These are phyloP conservation scores for Pichia sp. DNA, from an alignment of 1,139 yeast genomes.

Conservation along the genomic window DNA sequence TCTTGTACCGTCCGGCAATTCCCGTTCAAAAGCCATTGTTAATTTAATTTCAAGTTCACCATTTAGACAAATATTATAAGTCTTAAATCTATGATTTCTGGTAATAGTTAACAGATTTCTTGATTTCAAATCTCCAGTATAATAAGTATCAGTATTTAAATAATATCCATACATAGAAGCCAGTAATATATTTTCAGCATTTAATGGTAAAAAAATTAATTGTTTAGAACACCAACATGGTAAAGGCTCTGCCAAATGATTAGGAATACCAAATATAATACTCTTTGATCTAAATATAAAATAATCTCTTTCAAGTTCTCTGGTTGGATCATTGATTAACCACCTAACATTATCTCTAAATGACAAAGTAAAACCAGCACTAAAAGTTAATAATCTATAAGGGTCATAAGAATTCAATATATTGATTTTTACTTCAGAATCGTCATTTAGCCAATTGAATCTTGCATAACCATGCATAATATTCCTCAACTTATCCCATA, in stretches of 20 bases:
- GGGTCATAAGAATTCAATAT: constrained; percentile 76
- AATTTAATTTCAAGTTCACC: constrained; percentile 57
- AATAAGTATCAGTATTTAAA: constrained; percentile 17
- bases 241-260: constrained; percentile 53
- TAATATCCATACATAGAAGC: constrained; percentile 22
- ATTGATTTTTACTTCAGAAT: constrained; percentile 51
- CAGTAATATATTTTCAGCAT: constrained; percentile 12
- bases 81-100: constrained; percentile 34
- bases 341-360: constrained; percentile 67
- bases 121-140: constrained; percentile 3
- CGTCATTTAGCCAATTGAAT: constrained; percentile 40
- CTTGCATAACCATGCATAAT: constrained; percentile 50
- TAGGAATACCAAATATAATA: constrained; percentile 66
- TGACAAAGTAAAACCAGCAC: constrained; percentile 75
- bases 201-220: constrained; percentile 16
- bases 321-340: constrained; percentile 46
- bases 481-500: constrained; percentile 67
- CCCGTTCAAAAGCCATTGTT: constrained; percentile 55
- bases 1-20: constrained; percentile 33
- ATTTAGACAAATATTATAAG: constrained; percentile 48
- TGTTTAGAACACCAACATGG: constrained; percentile 57
- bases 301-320: constrained; percentile 40
- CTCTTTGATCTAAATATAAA: constrained; percentile 59
- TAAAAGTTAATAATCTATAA: constrained; percentile 57
- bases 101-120: constrained; percentile 5